Conservation (phyloP, 306 rosid genomes). For the Prunus dulcis region DNA sequence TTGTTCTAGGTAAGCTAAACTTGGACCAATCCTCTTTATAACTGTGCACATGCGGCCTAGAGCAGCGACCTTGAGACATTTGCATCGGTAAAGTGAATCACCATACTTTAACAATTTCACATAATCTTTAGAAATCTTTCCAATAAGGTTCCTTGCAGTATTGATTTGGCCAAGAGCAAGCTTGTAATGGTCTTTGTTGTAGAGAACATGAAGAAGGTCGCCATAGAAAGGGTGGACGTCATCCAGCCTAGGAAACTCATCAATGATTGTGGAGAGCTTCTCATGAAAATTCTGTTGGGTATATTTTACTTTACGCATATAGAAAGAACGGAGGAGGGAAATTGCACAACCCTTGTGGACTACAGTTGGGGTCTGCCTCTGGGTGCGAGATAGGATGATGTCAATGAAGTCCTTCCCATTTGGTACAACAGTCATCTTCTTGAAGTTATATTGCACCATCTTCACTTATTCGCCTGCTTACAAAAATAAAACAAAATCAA, state of each 20-base stretch:
- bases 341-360: constrained; percentile 88
- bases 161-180: constrained; percentile 92
- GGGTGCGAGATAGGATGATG: constrained; percentile 86
- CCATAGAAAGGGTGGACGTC: constrained; percentile 83
- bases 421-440: constrained; percentile 87
- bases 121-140: constrained; percentile 76
- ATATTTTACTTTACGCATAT: constrained; percentile 85
- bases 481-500: background rate
- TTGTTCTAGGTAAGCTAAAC: constrained; percentile 89
- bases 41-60: constrained; percentile 96
- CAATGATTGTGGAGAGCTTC: constrained; percentile 71
- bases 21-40: constrained; percentile 75
- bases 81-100: constrained; percentile 73
- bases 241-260: constrained; percentile 80
- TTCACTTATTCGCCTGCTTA: constrained; percentile 1
- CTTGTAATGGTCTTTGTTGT: constrained; percentile 93
- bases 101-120: constrained; percentile 83
- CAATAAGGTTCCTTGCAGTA: constrained; percentile 75
- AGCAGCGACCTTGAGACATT: constrained; percentile 82
- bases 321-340: constrained; percentile 68
- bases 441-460: constrained; percentile 88
- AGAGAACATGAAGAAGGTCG: constrained; percentile 79
- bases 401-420: constrained; percentile 78
- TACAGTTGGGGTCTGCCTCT: constrained; percentile 83
- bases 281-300: constrained; percentile 75